phyloP scores from a whole-genome alignment of 2,329 filamentous ascomycete species.

The Pseudogymnoascus sp. region DNA sequence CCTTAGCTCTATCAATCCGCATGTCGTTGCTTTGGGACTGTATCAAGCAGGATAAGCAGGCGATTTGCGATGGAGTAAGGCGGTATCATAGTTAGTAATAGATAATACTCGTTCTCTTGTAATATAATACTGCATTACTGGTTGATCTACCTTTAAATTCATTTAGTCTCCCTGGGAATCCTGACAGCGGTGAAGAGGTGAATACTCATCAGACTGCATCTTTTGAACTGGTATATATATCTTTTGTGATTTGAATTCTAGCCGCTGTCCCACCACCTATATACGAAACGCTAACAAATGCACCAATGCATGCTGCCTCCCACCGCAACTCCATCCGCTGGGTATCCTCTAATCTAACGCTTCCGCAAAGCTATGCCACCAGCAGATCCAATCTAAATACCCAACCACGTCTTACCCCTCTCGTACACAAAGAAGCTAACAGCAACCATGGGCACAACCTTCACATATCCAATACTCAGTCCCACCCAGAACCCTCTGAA shows the following conservation, averaged over 20 bases:
- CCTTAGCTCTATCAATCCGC: constrained; percentile 62
- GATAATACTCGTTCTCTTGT: constrained; percentile 4
- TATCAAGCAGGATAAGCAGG: constrained; percentile 65
- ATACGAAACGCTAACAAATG: background rate
- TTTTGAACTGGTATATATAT: background rate
- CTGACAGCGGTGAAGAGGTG: too few species aligned
- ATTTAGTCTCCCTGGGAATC: background rate
- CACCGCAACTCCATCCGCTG: background rate
- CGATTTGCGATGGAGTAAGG: background rate
- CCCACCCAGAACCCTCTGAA: constrained; percentile 83
- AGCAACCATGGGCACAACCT: constrained; percentile 84
- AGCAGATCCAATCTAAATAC: constrained; percentile 44
- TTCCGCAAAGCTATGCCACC: background rate
- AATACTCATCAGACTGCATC: background rate
- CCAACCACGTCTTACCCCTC: constrained; percentile 53
- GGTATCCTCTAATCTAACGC: background rate
- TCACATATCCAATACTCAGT: constrained; percentile 88
- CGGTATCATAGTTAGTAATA: background rate
- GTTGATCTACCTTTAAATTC: background rate
- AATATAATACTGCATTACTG: background rate
- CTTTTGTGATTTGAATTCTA: background rate
- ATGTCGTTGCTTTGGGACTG: constrained; percentile 62
- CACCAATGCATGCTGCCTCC: constrained; percentile 1
- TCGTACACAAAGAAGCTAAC: constrained; percentile 60
- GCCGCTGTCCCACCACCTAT: background rate